Base-by-base conservation (phyloP, 2,329 filamentous ascomycete species). In the Fusarium clavum region DNA sequence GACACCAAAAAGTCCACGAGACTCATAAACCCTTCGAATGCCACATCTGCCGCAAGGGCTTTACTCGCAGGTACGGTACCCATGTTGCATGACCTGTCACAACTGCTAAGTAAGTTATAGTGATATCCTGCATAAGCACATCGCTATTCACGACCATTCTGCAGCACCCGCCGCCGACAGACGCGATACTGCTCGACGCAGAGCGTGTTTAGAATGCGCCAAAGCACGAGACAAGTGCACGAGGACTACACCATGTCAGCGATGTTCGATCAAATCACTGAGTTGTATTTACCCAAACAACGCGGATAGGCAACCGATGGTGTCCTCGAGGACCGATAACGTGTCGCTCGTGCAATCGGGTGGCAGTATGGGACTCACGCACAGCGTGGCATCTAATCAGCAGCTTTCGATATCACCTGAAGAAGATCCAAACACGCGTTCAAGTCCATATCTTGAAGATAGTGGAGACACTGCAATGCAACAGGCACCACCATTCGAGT, bases 1-100 rank as follows among this genome's bases (percentile, higher is more conserved):
- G 72, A 9, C 72, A 74, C 24, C 51, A 74, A 12, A 60, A 55
- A n/a, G 47, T 61, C 0, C 71, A 74, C 29, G 61, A 66, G 4
- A 61, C 41, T 6, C 24, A 47, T 7, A 48, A 56, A 25, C 49
- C 57, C 3, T 74, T 74, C 8, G 25, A 53, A 8, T 74, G 72
- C 11, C 40, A 57, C 9, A 52, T 60, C 1, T 74, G 72, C 8
- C 56, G 54, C 3, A 74, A 73, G 25, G 41, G 57, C 4, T 74
- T 74, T 4, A 60, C 64, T 12, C 55, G 72, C 41, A 74, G 72
- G 72, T 71, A 38, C 6, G 29, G n/a, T 18, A 8, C 7, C 9
- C 20, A 4, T 29, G 27, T 2, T 2, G 10, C 2, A 2, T 12
- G 4, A 11, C 7, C 2, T 3, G 4, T 13, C 0, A 11, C 4